Percentiles rank a stretch among this genome's conserved stretches.
Evolutionary conservation across 352 stramenopile species (phyloP).

Genomic region (Lagenidium sp.): DNA sequence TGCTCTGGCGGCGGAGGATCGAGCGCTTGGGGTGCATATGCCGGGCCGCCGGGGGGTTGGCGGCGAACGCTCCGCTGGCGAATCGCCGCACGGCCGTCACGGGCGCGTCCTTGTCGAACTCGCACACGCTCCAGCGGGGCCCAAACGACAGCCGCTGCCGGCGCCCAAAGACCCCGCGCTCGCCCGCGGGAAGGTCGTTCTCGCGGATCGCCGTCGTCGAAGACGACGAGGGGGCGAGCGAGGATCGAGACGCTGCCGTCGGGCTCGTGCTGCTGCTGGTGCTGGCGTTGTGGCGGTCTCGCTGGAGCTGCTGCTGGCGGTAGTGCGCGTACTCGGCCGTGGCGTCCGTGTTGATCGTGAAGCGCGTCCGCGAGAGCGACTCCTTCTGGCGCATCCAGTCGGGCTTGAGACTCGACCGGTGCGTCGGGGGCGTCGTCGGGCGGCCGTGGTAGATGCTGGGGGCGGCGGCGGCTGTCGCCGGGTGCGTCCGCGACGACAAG

Average conservation of each 20-base stretch:
- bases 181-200: constrained; percentile 10
- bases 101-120: constrained; percentile 37
- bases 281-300: constrained; percentile 13
- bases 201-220: not conserved
- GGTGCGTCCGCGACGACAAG: no score
- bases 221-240: no score
- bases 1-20: constrained; percentile 44
- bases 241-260: constrained; percentile 1
- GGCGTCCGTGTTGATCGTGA: constrained; percentile 44
- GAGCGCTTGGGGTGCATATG: constrained; percentile 5
- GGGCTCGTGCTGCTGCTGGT: constrained; percentile 18
- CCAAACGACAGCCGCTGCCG: constrained; percentile 48
- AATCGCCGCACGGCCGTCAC: constrained; percentile 17
- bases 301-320: constrained; percentile 15
- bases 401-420: constrained; percentile 41
- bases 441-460: no score
- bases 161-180: constrained; percentile 49
- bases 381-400: constrained; percentile 68
- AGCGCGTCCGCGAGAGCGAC: constrained; percentile 43
- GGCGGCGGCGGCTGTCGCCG: not conserved
- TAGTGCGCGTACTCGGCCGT: constrained; percentile 44
- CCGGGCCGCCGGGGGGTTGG: not conserved
- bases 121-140: constrained; percentile 39
- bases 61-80: constrained; percentile 4
- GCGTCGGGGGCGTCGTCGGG: not conserved